Evolutionary conservation across 768 basidiomycete species (phyloP).

Genomic region (Leccinum truebloodii): DNA sequence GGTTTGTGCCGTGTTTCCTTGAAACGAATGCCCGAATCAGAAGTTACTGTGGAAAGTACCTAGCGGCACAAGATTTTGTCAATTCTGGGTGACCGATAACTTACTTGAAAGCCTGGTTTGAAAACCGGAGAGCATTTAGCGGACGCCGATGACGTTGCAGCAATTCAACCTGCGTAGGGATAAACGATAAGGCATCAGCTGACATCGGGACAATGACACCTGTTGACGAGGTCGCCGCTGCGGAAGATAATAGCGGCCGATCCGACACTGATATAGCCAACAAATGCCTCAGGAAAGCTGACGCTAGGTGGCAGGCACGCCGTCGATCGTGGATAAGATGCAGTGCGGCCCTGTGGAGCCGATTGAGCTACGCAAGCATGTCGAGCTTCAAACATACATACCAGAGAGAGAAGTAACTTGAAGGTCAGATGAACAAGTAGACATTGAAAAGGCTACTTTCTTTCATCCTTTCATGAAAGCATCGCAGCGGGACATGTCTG

Average conservation of each 20-base stretch:
- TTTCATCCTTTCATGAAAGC: constrained; percentile 2
- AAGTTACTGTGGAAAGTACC: neutral
- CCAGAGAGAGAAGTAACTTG: neutral
- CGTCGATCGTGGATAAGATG: constrained; percentile 9
- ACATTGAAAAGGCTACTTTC: neutral
- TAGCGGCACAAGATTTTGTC: neutral
- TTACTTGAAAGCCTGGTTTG: constrained; percentile 21
- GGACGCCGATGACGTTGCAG: constrained; percentile 7
- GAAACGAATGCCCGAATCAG: constrained; percentile 7
- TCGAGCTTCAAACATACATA: neutral
- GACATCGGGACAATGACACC: constrained; percentile 5
- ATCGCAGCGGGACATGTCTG: constrained; percentile 1
- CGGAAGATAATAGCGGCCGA: constrained; percentile 8
- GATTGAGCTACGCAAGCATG: neutral
- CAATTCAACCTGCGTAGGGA: neutral
- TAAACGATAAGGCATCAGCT: constrained; percentile 2
- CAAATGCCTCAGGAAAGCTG: neutral
- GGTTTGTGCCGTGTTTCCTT: constrained; percentile 1
- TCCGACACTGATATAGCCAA: neutral
- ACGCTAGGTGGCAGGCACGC: neutral
- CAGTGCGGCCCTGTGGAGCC: neutral
- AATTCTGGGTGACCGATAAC: constrained; percentile 13
- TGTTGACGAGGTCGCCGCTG: neutral
- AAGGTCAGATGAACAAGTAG: neutral
- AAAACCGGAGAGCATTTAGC: constrained; percentile 17